These are phyloP conservation scores for Sphagnurus paluster DNA, from an alignment of 1,284 basidiomycete genomes.

Conservation along the genomic window DNA sequence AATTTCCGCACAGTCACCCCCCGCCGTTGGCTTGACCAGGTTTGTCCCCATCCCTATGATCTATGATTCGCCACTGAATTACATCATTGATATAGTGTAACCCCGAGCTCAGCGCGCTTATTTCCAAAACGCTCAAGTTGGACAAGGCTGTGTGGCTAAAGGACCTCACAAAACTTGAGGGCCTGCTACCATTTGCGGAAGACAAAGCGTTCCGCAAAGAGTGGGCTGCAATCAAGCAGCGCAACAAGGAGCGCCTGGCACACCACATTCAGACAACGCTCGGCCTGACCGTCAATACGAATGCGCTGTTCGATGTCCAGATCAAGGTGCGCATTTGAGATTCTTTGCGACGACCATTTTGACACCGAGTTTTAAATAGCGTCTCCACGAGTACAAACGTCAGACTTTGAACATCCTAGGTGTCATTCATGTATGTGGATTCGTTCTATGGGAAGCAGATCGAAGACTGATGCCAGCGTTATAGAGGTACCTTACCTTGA, in stretches of 20 bases:
- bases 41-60: constrained; percentile 18
- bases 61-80: neutral
- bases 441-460: neutral
- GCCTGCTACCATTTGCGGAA: constrained; percentile 65
- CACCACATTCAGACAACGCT: constrained; percentile 75
- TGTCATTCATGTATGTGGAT: constrained; percentile 68
- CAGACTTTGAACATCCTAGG: constrained; percentile 86
- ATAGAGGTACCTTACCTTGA: constrained; percentile 82
- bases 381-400: constrained; percentile 89
- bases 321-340: constrained; percentile 86
- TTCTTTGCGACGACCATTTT: neutral
- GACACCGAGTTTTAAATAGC: constrained; percentile 35
- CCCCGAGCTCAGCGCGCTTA: constrained; percentile 79
- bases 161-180: constrained; percentile 71
- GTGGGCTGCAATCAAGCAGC: constrained; percentile 84
- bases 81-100: constrained; percentile 66
- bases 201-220: constrained; percentile 72
- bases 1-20: constrained; percentile 58
- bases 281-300: constrained; percentile 73
- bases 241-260: constrained; percentile 85
- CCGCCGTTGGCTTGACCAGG: constrained; percentile 86
- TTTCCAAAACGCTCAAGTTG: constrained; percentile 77
- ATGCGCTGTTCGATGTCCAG: constrained; percentile 90
- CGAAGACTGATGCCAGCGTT: constrained; percentile 12
- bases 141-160: constrained; percentile 81